Evolutionary conservation across 768 basidiomycete species (phyloP).

Genomic region (Macrocybe gigantea): DNA sequence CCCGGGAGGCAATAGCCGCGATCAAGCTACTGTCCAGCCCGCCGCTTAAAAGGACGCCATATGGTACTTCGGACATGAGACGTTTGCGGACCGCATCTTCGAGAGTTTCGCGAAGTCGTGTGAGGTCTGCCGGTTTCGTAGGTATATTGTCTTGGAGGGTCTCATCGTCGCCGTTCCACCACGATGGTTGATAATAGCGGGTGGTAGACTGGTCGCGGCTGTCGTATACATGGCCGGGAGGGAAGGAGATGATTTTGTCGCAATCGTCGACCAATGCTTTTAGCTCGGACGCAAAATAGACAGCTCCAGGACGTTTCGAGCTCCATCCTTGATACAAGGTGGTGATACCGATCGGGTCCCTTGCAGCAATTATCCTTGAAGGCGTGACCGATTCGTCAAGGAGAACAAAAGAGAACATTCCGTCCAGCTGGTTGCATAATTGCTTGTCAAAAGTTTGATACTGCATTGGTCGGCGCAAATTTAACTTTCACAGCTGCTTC

Average conservation of each 20-base stretch:
- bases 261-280: slow-evolving; percentile 90
- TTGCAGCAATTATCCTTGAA: slow-evolving; percentile 87
- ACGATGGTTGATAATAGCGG: slow-evolving; percentile 83
- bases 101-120: slow-evolving; percentile 68
- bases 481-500: background rate
- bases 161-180: slow-evolving; percentile 86
- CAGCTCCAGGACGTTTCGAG: slow-evolving; percentile 72
- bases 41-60: slow-evolving; percentile 92
- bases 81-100: slow-evolving; percentile 93
- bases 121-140: slow-evolving; percentile 56
- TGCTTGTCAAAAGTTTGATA: slow-evolving; percentile 78
- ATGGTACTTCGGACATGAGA: slow-evolving; percentile 97
- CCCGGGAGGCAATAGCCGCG: slow-evolving; percentile 89
- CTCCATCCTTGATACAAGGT: slow-evolving; percentile 98
- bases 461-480: slow-evolving; percentile 30
- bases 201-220: slow-evolving; percentile 71
- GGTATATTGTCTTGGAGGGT: slow-evolving; percentile 49
- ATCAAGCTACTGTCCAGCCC: slow-evolving; percentile 96
- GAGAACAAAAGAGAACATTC: slow-evolving; percentile 98
- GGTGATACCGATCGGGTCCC: slow-evolving; percentile 96
- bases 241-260: slow-evolving; percentile 92
- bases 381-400: slow-evolving; percentile 91
- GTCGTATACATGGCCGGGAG: slow-evolving; percentile 96
- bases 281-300: slow-evolving; percentile 95
- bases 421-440: slow-evolving; percentile 80